These are phyloP conservation scores for Hordeum vulgare DNA, from an alignment of 176 grass and related monocot genomes.

Conservation along the genomic window MorexV3_pseudomolecules_assembly NC_058520.1:477319570-477320069, in stretches of 20 bases:
- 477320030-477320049: no score
- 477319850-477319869: background rate
- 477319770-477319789: background rate
- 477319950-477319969: no score
- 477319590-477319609: conserved; percentile 21
- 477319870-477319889: background rate
- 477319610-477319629: background rate
- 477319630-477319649: conserved; percentile 4
- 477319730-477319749: background rate
- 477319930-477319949: no score
- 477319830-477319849: no score
- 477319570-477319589: background rate
- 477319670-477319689: conserved; percentile 27
- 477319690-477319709: conserved; percentile 17
- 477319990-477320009: no score
- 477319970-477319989: no score
- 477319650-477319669: conserved; percentile 15
- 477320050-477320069: no score
- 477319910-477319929: no score
- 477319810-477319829: no score
- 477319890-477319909: no score
- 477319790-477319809: conserved; percentile 28
- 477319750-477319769: background rate
- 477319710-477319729: conserved; percentile 27
- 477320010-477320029: no score